Base-by-base conservation (phyloP, 345 rosid genomes). In the Camelina hispida region DNA sequence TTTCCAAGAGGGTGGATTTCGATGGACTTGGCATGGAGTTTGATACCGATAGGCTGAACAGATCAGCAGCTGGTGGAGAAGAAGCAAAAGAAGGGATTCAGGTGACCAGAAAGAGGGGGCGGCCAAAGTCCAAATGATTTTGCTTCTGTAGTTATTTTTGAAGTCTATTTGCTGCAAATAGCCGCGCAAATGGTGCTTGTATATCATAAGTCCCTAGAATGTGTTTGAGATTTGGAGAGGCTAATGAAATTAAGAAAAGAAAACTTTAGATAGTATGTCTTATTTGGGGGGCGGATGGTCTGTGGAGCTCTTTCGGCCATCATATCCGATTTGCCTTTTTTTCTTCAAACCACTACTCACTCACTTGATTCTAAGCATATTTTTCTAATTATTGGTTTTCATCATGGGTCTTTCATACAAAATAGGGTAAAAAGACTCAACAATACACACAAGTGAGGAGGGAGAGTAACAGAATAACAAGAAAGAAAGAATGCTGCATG, bases 61-160 rank as follows among this genome's bases (percentile, higher is more conserved):
- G 35, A 46, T 54, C 48, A 22, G 64, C 48, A n/a, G 64, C 10
- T 11, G 58, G 48, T 59, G 37, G 35, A 46, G n/a, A 32, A 64
- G 56, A 54, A 56, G 51, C 66, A 16, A 66, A 57, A 47, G 66
- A 74, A 25, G 70, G 16, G 35, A 43, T 8, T 62, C 71, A 66
- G 59, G 66, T 17, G 42, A 47, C 78, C 13, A 74, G 73, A 42
- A 74, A 74, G 67, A 66, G 73, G 30, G 78, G 78, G 11, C 61
- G 78, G 23, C 73, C 78, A 40, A 74, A 51, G 73, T 52, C 69
- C 68, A 74, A 74, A 66, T 72, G 68, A 74, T 38, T 14, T 25
- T 60, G 40, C 44, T 12, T 61, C 32, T 61, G 53, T 32, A 61
- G 13, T 61, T 61, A 16, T 61, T 16, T 0, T 48, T 70, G 47